Conservation (phyloP, 2,329 filamentous ascomycete species). For the Exophiala aquamarina region DNA sequence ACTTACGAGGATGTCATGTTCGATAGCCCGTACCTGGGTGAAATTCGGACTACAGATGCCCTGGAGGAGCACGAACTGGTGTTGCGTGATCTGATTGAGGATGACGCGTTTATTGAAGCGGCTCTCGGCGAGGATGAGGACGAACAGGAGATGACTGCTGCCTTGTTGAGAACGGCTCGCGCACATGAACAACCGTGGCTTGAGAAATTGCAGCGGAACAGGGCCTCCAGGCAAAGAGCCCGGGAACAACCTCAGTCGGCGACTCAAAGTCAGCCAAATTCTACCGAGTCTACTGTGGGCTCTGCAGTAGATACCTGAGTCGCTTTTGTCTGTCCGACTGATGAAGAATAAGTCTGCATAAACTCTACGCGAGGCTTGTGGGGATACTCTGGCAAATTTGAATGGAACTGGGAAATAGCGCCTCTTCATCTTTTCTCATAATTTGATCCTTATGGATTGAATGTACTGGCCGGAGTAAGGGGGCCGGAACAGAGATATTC, state of each 20-base stretch:
- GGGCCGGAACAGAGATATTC: too few relatives aligned
- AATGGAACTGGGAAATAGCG: too few relatives aligned
- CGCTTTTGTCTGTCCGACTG: too few relatives aligned
- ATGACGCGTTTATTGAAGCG: constrained; percentile 13
- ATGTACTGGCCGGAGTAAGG: too few relatives aligned
- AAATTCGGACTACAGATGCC: constrained; percentile 11
- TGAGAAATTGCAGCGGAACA: constrained; percentile 9
- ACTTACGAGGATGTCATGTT: constrained; percentile 11
- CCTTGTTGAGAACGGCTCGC: constrained; percentile 8
- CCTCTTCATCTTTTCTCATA: too few relatives aligned
- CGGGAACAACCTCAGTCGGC: not conserved
- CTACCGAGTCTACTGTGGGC: too few relatives aligned
- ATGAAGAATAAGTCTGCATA: too few relatives aligned
- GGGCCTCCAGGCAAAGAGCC: not conserved
- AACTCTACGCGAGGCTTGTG: too few relatives aligned
- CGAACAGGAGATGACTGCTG: constrained; percentile 6
- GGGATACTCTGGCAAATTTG: too few relatives aligned
- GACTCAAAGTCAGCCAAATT: too few relatives aligned
- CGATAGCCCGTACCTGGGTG: constrained; percentile 9
- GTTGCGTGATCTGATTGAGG: constrained; percentile 16
- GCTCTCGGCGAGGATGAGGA: constrained; percentile 5
- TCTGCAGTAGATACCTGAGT: not conserved
- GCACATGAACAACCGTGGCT: constrained; percentile 13
- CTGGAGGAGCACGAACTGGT: constrained; percentile 18
- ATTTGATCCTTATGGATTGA: too few relatives aligned